Evolutionary conservation across 2,329 filamentous ascomycete species (phyloP), one percentile per base, ranked within the genome.

Genomic region (Beauveria varroae): DNA sequence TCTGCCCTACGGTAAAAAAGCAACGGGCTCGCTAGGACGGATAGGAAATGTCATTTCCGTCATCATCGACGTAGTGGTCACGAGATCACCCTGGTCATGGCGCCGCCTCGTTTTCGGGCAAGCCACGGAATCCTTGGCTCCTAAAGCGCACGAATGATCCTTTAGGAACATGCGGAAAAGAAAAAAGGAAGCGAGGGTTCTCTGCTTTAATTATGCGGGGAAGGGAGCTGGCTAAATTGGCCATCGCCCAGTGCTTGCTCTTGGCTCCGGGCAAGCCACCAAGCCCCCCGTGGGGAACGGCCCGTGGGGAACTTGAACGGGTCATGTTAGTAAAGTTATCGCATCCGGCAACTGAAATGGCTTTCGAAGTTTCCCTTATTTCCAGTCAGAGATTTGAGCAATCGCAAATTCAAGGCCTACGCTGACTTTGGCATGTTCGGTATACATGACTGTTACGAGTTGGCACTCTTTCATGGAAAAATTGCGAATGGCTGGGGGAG

Each of bases 251-350:
- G 49, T 24, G 18, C 37, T 58, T 24, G 18, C 37, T 58, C 37
- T 47, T 37, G 54, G 54, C 41, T 30, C 47, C 28, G 47, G 20
- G 44, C 46, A 50, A 58, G 56, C 56, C 56, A 58, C 56, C 56
- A 60, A 60, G 57, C 47, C 47, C 28, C 49, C 57, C 49, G 28
- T 47, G 49, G 49, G 41, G 49, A 50, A 52, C 41, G 28, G 37
- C n/a, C 40, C 57, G 57, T 59, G 57, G 49, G 47, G 30, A 26
- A 37, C 14, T 7, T n/a, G 5, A n/a, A 34, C 5, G 55, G 2
- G 28, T 30, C 43, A 30, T 47, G 26, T 34, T 40, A 18, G 22
- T 28, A 6, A 6, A 5, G 2, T 34, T 34, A 5, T 34, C 30
- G 30, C 30, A 34, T 34, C 30, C 12, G 12, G 30, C 30, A 14